Base-by-base conservation (phyloP, 495 filamentous ascomycete genomes). In the Immersiella caudata region DNA sequence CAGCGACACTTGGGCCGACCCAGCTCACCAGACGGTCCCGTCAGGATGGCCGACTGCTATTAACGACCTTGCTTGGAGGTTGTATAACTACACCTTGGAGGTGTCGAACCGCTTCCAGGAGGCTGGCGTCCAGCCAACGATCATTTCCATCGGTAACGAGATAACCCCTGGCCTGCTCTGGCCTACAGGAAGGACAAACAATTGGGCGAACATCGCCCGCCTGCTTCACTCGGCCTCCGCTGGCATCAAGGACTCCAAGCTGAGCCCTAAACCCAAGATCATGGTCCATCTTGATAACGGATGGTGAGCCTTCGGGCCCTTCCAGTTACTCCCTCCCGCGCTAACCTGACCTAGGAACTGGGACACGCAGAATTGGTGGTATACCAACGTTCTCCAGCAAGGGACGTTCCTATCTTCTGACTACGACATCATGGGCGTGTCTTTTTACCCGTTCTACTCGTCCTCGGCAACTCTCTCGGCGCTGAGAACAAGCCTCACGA, bases 251-350 rank as follows among this genome's bases (percentile, higher is more conserved):
- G 84, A 88, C 68, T 89, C 86, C 29, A 79, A 78, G 4, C 80
- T 89, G 0, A 74, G 78, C 29, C 79, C 83, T 0, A 79, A 82
- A 55, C 86, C 88, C 4, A 83, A 87, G 67, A 89, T 91, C 70
- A 83, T 91, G 84, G 85, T 91, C 62, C 89, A 91, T 67, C 80
- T 90, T 12, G 88, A 91, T 70, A 87, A 91, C 69, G 88, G 89
- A 56, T 92, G 88, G 74, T 72, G 58, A 56, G 73, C 56, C 21
- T 1, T 2, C 33, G 20, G 20, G 21, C 20, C 11, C 16, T 25
- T 18, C 0, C 25, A 14, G 3, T 26, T 24, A 26, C 8, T 56
- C 35, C 52, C 24, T 57, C 54, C 6, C 0, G 6, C 11, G 18
- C 52, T 70, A 27, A 70, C 21, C 2, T 18, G 26, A 40, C 6